Evolutionary conservation across 2,329 filamentous ascomycete species (phyloP).

Genomic region (Colletotrichum destructivum): DNA sequence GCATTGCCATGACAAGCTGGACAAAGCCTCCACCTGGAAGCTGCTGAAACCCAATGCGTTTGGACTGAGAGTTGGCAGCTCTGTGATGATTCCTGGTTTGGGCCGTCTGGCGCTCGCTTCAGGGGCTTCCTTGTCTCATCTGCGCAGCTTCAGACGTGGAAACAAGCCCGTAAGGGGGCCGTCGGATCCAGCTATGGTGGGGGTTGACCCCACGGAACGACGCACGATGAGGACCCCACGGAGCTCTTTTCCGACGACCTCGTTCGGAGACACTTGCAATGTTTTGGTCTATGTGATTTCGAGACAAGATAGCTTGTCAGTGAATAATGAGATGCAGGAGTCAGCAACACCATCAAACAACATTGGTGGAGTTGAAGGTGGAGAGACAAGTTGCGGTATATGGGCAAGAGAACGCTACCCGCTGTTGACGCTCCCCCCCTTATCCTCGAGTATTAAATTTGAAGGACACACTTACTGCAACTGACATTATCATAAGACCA

Average conservation of each 20-base stretch:
- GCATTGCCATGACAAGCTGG: background rate
- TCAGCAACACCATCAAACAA: too few relatives aligned
- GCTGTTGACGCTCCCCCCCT: too few relatives aligned
- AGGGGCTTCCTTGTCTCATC: constrained; percentile 39
- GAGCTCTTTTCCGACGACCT: background rate
- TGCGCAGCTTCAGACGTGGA: constrained; percentile 14
- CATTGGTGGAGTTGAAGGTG: too few relatives aligned
- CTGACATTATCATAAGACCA: too few relatives aligned
- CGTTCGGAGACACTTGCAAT: too few relatives aligned
- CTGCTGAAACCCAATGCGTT: constrained; percentile 35
- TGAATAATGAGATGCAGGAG: too few relatives aligned
- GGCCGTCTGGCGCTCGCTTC: background rate
- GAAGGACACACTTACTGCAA: too few relatives aligned
- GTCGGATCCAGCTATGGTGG: background rate
- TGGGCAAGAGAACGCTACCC: too few relatives aligned
- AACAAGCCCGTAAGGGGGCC: background rate
- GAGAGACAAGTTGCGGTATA: too few relatives aligned
- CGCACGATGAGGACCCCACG: background rate
- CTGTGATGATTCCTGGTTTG: background rate
- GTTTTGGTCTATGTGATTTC: rapidly evolving
- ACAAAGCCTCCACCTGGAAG: background rate
- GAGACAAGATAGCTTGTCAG: rapidly evolving
- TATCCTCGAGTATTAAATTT: too few relatives aligned
- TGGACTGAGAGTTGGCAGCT: constrained; percentile 2
- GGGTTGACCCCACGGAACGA: background rate